phyloP scores from a whole-genome alignment of 176 grass and related monocot genomes.

The Melocanna baccifera region DNA sequence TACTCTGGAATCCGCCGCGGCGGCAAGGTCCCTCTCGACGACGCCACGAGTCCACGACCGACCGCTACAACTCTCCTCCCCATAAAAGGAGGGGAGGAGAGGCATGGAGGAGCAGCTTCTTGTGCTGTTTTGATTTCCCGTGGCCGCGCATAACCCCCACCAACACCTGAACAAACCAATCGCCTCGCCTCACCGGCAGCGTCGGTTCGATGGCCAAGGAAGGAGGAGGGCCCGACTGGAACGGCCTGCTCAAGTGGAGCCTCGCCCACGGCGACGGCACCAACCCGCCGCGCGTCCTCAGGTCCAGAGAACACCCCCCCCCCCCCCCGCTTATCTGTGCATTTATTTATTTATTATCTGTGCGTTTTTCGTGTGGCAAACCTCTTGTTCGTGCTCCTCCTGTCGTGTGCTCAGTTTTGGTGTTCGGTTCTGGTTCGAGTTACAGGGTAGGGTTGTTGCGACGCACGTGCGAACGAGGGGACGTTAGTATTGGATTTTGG shows the following conservation, averaged over 20 bases:
- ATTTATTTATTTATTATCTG: too few species aligned
- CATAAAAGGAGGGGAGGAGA: not conserved
- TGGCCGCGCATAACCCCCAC: not conserved
- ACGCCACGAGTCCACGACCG: constrained; percentile 25
- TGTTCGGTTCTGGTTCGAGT: not conserved
- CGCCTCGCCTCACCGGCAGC: not conserved
- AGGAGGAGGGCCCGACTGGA: constrained; percentile 75
- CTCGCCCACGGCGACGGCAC: constrained; percentile 82
- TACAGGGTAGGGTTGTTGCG: not conserved
- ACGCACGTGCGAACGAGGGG: not conserved
- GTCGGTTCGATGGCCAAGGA: constrained; percentile 52
- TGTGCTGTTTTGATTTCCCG: not conserved
- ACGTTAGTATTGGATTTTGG: too few species aligned
- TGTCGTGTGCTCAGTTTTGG: not conserved
- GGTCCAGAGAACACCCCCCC: constrained; percentile 8
- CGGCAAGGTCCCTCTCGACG: not conserved
- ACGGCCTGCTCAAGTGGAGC: constrained; percentile 98
- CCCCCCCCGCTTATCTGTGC: not conserved
- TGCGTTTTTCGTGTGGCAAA: not conserved
- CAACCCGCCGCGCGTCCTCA: constrained; percentile 45
- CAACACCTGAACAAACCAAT: not conserved
- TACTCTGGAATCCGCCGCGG: constrained; percentile 36
- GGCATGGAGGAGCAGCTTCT: not conserved
- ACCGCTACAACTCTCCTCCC: not conserved
- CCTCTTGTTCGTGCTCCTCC: not conserved